Conservation (phyloP, 106 monocot genomes). For the Apostasia ramifera region DNA sequence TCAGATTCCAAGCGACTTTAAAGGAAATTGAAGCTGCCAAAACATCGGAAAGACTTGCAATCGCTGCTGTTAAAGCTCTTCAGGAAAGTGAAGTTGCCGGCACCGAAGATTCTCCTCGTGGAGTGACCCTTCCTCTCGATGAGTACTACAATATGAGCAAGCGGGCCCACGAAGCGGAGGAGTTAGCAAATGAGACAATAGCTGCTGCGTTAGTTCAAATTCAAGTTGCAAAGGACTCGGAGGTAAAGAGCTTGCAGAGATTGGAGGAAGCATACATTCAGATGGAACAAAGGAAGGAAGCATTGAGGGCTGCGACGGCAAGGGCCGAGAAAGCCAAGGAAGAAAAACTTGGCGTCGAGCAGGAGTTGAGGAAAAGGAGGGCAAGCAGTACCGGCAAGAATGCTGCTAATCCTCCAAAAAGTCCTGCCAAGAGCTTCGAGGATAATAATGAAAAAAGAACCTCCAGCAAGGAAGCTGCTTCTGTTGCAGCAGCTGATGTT, state of each 20-base stretch:
- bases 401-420: conserved; percentile 10
- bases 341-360: conserved; percentile 23
- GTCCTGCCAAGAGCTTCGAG: conserved; percentile 11
- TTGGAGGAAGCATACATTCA: conserved; percentile 13
- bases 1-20: conserved; percentile 8
- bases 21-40: conserved; percentile 12
- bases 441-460: neutral
- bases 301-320: conserved; percentile 7
- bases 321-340: conserved; percentile 15
- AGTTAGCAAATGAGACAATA: conserved; percentile 16
- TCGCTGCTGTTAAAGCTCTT: conserved; percentile 5
- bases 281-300: conserved; percentile 14
- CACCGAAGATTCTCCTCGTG: conserved; percentile 5
- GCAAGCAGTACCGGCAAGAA: conserved; percentile 3
- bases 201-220: conserved; percentile 11
- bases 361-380: conserved; percentile 20
- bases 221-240: conserved; percentile 16
- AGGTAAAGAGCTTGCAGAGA: conserved; percentile 13
- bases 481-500: neutral
- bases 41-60: conserved; percentile 6
- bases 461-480: neutral
- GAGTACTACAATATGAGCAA: conserved; percentile 24
- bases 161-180: conserved; percentile 20
- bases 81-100: conserved; percentile 6
- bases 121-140: conserved; percentile 9